Evolutionary conservation across 2,329 filamentous ascomycete species (phyloP), one percentile per base, ranked within the genome.

Genomic region (Trichoderma simmonsii): DNA sequence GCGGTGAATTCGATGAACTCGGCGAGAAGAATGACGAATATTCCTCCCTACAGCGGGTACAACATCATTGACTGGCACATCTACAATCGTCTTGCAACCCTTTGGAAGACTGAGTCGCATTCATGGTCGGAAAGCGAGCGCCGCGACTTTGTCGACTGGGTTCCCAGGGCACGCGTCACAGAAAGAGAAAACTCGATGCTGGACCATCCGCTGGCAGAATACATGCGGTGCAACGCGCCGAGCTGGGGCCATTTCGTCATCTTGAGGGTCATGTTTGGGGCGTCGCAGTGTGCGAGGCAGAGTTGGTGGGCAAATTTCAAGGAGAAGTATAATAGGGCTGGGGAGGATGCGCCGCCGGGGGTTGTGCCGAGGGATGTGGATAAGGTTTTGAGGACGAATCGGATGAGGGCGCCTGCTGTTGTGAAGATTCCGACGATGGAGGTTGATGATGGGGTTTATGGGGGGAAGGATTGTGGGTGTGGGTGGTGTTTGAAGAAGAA

Each of bases 181-280:
- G 61, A 66, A 36, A 51, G 51, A n/a, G 14, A 62, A 8, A 59
- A 51, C 26, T 36, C 28, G 6, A 66, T 71, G 28, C n/a, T 7
- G 11, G 21, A 59, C 18, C 70, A 71, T 32, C 8, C 7, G 11
- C 36, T 71, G 15, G 48, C 62, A 3, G 24, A 12, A 5, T 5
- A 60, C 6, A 54, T 71, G 36, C 51, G 36, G 39, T 26, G 21
- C 12, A 60, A 28, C 12, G 60, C 18, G 39, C 62, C 36, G n/a
- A 66, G 15, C 28, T 71, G 62, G 70, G 70, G 70, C 15, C 62
- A 71, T 21, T 71, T 71, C 24, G 61, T 71, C 51, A 43, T 71
- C 7, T 28, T 71, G 28, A 48, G 70, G 21, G 54, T 39, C 28
- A 71, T 71, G 62, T 71, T 71, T 66, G 70, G 70, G 18, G 32